Base-by-base conservation (phyloP, 352 stramenopile genomes). In the Pythium brachiatum region DNA sequence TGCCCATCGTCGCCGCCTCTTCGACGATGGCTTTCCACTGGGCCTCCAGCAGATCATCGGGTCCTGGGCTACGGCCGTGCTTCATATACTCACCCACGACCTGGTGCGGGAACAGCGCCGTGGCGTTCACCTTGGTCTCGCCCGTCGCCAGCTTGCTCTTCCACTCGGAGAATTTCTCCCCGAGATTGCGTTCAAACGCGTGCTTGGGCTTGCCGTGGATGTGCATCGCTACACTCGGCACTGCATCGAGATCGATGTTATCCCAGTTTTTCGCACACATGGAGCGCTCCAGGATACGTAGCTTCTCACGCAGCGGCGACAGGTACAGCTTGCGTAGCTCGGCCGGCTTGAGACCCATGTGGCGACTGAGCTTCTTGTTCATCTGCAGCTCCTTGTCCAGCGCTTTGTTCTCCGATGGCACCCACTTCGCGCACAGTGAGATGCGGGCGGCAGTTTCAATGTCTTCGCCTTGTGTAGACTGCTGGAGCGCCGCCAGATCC, bases 191-290 rank as follows among this genome's bases (percentile, higher is more conserved):
- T 32, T 77, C 59, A 16, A 86, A 83, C 7, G 74, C 75, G 57
- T 79, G 61, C 5, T 67, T 47, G 1, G 66, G 72, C 44, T 76
- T 76, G 53, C 76, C 74, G 60, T 86, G 64, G 23, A 81, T 74
- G 51, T 73, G 63, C 76, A 86, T 81, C 8, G 74, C 76, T 2
- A 76, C 65, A 26, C 73, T 83, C 43, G 76, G 74, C 21, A 81
- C 76, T 1, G 52, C 59, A 60, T 66, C 72, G 21, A 83, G 67
- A 26, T 75, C 60, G 57, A 83, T 81, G 11, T 41, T 55, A 4
- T 81, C 74, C 74, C 73, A 86, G 50, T 83, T 57, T 4, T 78
- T 81, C 9, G 72, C 70, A 38, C 76, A 81, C 74, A 86, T 83
- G 47, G 43, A 64, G 2, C 70, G 69, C 70, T 86, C 76, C 5